Evolutionary conservation across 2,329 filamentous ascomycete genomes (phyloP), one percentile per base, ranked within the genome.

Genomic region (Apiospora phragmitis): DNA sequence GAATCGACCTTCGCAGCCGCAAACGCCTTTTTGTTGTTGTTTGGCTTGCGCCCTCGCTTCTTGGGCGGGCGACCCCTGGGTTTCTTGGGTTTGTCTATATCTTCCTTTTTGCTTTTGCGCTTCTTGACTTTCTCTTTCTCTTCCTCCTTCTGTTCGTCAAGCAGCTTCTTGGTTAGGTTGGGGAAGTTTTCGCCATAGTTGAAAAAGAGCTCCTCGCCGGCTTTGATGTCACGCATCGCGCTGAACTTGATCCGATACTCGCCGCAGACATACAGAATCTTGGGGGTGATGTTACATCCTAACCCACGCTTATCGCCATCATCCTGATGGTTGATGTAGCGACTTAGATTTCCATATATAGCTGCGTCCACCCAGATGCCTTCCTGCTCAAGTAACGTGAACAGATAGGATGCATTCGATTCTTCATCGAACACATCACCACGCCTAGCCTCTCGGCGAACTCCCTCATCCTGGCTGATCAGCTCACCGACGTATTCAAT

Each of bases 401-500:
- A 90, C 42, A 90, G 83, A 70, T 90, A 94, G n/a, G 90, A 91
- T 5, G 89, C 87, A 74, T 88, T 88, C 29, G 88, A 87, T 70
- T 88, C 85, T 73, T 90, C 88, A 69, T 92, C 87, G 70, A 90
- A 90, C 8, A 88, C 87, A 69, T 90, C 86, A 42, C 88, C 88
- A 2, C 88, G 86, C 2, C 88, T 80, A 11, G 88, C 88, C 71
- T 91, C 91, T 47, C 93, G 87, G 4, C 92, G 88, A 32, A 93
- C 89, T 4, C 89, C 90, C 78, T 95, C 93, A 66, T 90, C 86
- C 49, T 89, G 87, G 5, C 89, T 90, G 70, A 95, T 91, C 14
- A 94, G 85, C 79, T 96, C 94, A 65, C 94, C 94, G 1, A 90
- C 90, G 78, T 96, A 96, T 79, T 96, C 94, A 42, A 93, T 92